A percentile compares a stretch with the other conserved stretches of the same genome.
phyloP scores from a whole-genome alignment of 768 basidiomycete genomes.

The Tulasnella sp. region DNA sequence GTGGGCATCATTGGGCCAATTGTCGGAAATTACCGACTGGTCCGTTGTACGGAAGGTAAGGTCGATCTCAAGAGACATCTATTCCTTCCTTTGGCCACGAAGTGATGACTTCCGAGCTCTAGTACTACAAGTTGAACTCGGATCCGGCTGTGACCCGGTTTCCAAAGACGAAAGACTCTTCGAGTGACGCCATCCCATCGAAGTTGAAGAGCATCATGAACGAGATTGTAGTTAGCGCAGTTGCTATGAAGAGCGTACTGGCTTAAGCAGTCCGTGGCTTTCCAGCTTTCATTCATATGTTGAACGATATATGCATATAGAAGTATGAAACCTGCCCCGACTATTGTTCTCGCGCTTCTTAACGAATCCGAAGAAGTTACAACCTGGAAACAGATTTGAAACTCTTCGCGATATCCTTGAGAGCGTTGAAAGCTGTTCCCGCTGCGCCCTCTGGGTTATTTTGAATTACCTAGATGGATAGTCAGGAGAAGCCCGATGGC shows the following conservation, averaged over 20 bases:
- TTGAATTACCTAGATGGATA: background rate
- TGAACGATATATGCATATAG: too few species aligned
- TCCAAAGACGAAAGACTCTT: background rate
- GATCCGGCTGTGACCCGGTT: conserved; percentile 30
- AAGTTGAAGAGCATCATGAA: conserved; percentile 35
- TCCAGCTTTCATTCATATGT: too few species aligned
- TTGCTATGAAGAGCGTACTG: conserved; percentile 69
- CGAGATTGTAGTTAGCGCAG: conserved; percentile 58
- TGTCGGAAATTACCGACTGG: conserved; percentile 57
- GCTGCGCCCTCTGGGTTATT: background rate
- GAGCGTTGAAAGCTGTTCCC: background rate
- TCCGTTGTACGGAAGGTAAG: conserved; percentile 56
- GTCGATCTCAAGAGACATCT: conserved; percentile 14
- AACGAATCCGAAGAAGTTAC: background rate
- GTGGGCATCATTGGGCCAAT: conserved; percentile 33
- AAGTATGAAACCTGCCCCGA: too few species aligned
- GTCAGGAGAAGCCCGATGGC: background rate
- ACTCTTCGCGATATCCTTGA: background rate
- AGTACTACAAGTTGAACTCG: conserved; percentile 61
- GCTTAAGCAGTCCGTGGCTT: conserved; percentile 16
- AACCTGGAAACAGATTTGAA: background rate
- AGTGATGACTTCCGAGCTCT: background rate
- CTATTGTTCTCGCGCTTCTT: too few species aligned
- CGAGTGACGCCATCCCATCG: conserved; percentile 16
- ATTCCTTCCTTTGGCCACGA: background rate